Conservation (phyloP, 2,329 filamentous ascomycete species). For the Beauveria sp. region DNA sequence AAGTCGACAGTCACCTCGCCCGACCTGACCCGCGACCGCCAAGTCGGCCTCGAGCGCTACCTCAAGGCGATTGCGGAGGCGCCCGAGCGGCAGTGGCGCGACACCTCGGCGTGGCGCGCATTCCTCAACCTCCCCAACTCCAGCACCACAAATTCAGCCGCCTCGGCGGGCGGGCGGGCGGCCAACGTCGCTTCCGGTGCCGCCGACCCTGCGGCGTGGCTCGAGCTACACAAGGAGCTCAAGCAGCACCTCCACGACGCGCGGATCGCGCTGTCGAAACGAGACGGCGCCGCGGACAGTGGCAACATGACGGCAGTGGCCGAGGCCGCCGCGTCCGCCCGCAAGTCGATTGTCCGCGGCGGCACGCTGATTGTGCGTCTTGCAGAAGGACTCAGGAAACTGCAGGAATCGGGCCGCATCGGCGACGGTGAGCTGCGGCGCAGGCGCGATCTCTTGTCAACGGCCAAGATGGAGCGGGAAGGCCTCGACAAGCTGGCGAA, state of each 20-base stretch:
- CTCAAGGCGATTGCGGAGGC: constrained; percentile 63
- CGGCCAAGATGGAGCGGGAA: constrained; percentile 66
- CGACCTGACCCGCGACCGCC: constrained; percentile 63
- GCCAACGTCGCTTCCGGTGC: constrained; percentile 33
- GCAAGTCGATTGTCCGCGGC: constrained; percentile 63
- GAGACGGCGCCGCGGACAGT: constrained; percentile 46
- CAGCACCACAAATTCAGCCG: constrained; percentile 40
- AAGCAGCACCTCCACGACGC: constrained; percentile 64
- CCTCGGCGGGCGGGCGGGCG: constrained; percentile 38
- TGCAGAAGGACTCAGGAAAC: constrained; percentile 54
- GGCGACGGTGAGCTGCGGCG: constrained; percentile 70
- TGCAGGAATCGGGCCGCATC: constrained; percentile 47
- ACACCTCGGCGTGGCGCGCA: constrained; percentile 61
- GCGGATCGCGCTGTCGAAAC: constrained; percentile 54
- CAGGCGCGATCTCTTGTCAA: constrained; percentile 60
- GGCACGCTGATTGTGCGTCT: constrained; percentile 56
- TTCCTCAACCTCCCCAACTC: constrained; percentile 63
- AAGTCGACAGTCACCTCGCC: constrained; percentile 62
- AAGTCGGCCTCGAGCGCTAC: constrained; percentile 61
- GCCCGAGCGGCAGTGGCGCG: constrained; percentile 69
- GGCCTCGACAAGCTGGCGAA: constrained; percentile 67
- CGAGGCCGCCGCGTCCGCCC: constrained; percentile 66
- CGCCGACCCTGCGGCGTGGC: constrained; percentile 61
- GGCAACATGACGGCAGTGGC: constrained; percentile 36
- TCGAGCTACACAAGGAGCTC: constrained; percentile 68